phyloP scores from a whole-genome alignment of 2,329 filamentous ascomycete genomes.

The Ophiognomonia clavigignenti-juglandacearum region DNA sequence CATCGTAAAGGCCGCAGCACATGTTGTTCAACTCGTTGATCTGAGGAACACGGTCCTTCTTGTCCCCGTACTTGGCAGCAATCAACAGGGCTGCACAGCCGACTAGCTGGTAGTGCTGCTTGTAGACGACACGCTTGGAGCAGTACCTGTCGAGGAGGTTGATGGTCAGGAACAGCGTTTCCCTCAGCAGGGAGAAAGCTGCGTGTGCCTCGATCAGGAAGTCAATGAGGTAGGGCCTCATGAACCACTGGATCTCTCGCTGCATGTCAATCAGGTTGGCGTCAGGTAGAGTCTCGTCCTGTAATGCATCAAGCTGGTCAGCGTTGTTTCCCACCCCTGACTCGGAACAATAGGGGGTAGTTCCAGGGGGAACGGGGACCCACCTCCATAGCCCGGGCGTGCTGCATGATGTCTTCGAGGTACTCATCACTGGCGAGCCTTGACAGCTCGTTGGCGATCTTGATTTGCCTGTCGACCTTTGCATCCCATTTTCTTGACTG shows the following conservation, averaged over 20 bases:
- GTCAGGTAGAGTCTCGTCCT: constrained; percentile 85
- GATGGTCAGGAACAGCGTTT: constrained; percentile 92
- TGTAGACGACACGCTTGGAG: constrained; percentile 95
- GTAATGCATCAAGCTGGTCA: constrained; percentile 1
- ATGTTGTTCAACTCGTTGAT: constrained; percentile 97
- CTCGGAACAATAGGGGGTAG: background rate
- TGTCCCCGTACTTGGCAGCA: constrained; percentile 96
- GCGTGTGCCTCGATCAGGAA: constrained; percentile 97
- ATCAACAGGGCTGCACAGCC: constrained; percentile 95
- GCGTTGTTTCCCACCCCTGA: background rate
- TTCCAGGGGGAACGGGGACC: constrained; percentile 25
- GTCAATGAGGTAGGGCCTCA: constrained; percentile 96
- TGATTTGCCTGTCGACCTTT: constrained; percentile 68
- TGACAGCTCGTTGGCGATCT: constrained; percentile 85
- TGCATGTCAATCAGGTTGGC: constrained; percentile 98
- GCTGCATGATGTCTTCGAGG: constrained; percentile 86
- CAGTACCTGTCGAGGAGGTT: constrained; percentile 98
- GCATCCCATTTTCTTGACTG: constrained; percentile 16
- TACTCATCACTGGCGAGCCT: constrained; percentile 83
- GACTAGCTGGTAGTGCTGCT: constrained; percentile 97
- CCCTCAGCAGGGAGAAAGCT: constrained; percentile 87
- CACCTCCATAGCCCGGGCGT: constrained; percentile 94
- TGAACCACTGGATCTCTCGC: constrained; percentile 99
- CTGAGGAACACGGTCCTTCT: constrained; percentile 97
- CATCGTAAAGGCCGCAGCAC: constrained; percentile 97